Evolutionary conservation across 257 asterid species (phyloP).

Genomic region (Solanum verrucosum): DNA sequence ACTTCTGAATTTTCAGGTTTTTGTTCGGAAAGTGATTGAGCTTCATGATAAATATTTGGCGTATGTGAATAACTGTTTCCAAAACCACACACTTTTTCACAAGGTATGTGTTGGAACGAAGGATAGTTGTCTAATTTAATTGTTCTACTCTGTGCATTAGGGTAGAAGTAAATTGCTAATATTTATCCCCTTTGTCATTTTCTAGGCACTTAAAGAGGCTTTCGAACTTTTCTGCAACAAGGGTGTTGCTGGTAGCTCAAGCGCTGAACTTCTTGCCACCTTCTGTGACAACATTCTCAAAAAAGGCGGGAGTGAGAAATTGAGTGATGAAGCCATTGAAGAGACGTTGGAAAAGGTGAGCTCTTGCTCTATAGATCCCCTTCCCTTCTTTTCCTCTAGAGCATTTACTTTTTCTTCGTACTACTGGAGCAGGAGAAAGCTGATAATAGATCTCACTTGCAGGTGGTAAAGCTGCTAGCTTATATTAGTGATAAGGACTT

Average conservation of each 20-base stretch:
- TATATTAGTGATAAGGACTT: constrained; percentile 95
- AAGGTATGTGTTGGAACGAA: constrained; percentile 49
- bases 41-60: constrained; percentile 95
- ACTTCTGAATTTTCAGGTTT: constrained; percentile 43
- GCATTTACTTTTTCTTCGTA: not conserved
- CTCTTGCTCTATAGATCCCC: not conserved
- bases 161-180: not conserved
- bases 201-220: constrained; percentile 97
- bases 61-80: constrained; percentile 78
- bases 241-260: constrained; percentile 97
- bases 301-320: constrained; percentile 96
- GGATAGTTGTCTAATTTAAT: not conserved
- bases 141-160: not conserved
- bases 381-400: not conserved
- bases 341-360: constrained; percentile 90
- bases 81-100: constrained; percentile 93
- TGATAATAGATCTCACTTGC: constrained; percentile 12
- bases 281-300: constrained; percentile 96
- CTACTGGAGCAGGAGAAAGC: not conserved
- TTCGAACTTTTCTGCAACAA: constrained; percentile 96
- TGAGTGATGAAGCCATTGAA: constrained; percentile 98
- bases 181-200: not conserved
- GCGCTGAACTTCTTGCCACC: constrained; percentile 96
- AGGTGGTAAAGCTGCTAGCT: constrained; percentile 96
- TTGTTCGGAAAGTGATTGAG: constrained; percentile 90